phyloP scores from a whole-genome alignment of 176 grass and related monocot species.

The Canna indica region DNA sequence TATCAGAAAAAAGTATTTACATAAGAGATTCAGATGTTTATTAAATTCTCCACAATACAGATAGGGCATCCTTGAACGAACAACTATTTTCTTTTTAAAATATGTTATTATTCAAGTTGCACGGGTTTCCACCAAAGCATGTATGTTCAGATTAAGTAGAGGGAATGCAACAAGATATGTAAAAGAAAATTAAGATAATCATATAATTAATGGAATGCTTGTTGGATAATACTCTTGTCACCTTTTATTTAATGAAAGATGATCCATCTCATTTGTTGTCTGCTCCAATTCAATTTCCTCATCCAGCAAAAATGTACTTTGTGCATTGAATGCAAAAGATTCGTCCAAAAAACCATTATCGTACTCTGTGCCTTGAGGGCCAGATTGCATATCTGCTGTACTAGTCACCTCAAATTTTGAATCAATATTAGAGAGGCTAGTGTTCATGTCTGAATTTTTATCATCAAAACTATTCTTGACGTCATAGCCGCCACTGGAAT shows the following conservation, averaged over 20 bases:
- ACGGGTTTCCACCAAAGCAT: not conserved
- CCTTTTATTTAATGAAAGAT: constrained; percentile 53
- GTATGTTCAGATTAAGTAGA: not conserved
- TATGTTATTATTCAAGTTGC: not conserved
- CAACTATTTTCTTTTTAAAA: not conserved
- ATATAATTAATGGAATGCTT: not conserved
- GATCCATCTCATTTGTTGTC: constrained; percentile 22
- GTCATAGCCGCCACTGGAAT: constrained; percentile 22
- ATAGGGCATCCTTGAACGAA: not conserved
- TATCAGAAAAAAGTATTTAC: not conserved
- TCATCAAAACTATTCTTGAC: constrained; percentile 23
- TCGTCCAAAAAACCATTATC: constrained; percentile 23
- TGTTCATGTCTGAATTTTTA: constrained; percentile 23
- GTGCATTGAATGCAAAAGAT: constrained; percentile 31
- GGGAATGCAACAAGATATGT: not conserved
- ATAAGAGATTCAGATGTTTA: not conserved
- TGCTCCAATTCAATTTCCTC: constrained; percentile 71
- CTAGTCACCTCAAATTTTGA: constrained; percentile 24
- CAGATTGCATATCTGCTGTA: constrained; percentile 21
- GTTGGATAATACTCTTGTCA: not conserved
- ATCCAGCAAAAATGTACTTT: constrained; percentile 84
- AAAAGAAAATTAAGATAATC: not conserved
- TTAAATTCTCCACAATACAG: not conserved
- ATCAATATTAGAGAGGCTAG: constrained; percentile 23
- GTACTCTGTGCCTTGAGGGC: constrained; percentile 27